Base-by-base conservation (phyloP, 139 green algal genomes). In the Auxenochlorella protothecoides region DNA sequence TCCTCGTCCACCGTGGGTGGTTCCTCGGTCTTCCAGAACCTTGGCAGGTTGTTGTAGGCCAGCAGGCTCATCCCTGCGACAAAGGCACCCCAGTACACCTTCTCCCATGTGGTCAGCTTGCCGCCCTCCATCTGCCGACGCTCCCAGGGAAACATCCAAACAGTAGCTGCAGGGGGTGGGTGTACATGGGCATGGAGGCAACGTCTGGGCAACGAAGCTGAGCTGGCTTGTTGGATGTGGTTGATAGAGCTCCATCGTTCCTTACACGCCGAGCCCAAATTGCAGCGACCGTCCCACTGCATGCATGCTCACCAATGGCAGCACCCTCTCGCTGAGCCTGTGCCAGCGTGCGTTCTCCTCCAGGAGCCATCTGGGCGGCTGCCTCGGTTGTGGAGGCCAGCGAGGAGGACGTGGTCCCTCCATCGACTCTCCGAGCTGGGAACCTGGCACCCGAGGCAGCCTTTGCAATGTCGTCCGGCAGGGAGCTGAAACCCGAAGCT, bases 71-170 rank as follows among this genome's bases (percentile, higher is more conserved):
- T 77, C 10, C 72, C 88, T 0, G 69, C 75, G 0, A 90, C 83
- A 71, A 92, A 90, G 0, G 85, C 65, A n/a, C 85, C 85, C 88
- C 88, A 95, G 71, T 92, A 92, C 5, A 84, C 51, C 61, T 89
- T 86, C 76, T 95, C 89, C 82, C 85, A 92, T 10, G 71, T 81
- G 2, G 63, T 68, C 62, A 93, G 80, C 5, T 80, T 70, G 53
- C 76, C 78, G 27, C 85, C 88, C n/a, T 88, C 79, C 56, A 87
- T 78, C 70, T 89, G 84, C 8, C 86, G 71, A 51, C 69, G 69
- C 68, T 88, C 83, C 83, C 83, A 88, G 10, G 83, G 83, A 12
- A 88, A 82, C 81, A 88, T 86, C 76, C 74, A 87, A n/a, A 65
- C 63, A 3, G 75, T 63, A 12, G 66, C 79, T 85, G 81, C 68